Percentiles rank a stretch among this genome's conserved stretches.
Evolutionary conservation across 2,329 filamentous ascomycete genomes (phyloP).

Genomic region (Epichloe coenophiala): DNA sequence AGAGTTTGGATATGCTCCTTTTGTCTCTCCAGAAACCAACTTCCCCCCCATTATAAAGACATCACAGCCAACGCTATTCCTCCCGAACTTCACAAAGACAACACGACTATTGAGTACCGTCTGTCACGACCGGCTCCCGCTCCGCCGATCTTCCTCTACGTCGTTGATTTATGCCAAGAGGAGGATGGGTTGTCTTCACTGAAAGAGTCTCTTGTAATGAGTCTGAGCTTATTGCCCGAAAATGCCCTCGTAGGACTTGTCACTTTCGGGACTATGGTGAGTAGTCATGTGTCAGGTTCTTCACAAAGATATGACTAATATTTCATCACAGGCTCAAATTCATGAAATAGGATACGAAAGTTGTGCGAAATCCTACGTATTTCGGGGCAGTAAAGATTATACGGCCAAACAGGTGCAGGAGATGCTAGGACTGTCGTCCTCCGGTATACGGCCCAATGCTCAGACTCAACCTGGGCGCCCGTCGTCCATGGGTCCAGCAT

Average conservation of each 20-base stretch:
- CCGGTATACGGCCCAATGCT: conserved; percentile 61
- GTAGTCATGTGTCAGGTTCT: conserved; percentile 8
- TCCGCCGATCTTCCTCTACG: conserved; percentile 75
- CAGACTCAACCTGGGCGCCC: conserved; percentile 63
- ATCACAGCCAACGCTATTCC: conserved; percentile 74
- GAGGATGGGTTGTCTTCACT: conserved; percentile 71
- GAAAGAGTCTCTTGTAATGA: conserved; percentile 79
- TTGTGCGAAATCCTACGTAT: conserved; percentile 97
- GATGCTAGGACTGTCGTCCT: conserved; percentile 76
- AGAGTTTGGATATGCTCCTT: conserved; percentile 84
- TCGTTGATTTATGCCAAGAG: conserved; percentile 80
- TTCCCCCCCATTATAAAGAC: conserved; percentile 80
- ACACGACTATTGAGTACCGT: conserved; percentile 83
- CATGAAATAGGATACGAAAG: conserved; percentile 97
- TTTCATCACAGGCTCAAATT: conserved; percentile 53
- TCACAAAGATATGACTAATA: neutral
- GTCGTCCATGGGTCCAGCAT: conserved; percentile 64
- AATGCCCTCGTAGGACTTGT: conserved; percentile 73
- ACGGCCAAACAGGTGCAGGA: conserved; percentile 98
- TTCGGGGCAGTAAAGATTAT: conserved; percentile 96
- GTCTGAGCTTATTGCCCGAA: conserved; percentile 66
- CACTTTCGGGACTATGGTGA: conserved; percentile 85
- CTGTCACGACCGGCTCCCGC: conserved; percentile 72
- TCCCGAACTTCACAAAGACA: conserved; percentile 66
- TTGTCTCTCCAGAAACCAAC: conserved; percentile 69